phyloP scores from a whole-genome alignment of 116 monocot species.

The Phalaenopsis hybrid region DNA sequence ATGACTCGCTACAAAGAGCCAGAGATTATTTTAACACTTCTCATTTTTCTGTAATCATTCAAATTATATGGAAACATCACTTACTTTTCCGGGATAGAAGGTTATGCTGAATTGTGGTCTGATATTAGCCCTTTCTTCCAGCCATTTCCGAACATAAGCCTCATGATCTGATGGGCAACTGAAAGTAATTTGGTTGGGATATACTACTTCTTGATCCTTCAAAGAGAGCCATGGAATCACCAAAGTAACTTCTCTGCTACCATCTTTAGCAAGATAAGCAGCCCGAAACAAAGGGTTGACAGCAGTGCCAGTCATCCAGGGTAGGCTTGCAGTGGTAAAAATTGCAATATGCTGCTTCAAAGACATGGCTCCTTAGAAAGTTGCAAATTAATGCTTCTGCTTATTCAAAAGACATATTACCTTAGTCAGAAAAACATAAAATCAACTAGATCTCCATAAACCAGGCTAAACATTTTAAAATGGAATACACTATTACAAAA shows the following conservation, averaged over 20 bases:
- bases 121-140: constrained; percentile 50
- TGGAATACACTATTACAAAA: neutral
- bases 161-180: constrained; percentile 53
- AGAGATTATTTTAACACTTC: too few species aligned
- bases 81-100: constrained; percentile 86
- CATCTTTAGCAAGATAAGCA: constrained; percentile 65
- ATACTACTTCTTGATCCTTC: constrained; percentile 66
- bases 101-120: constrained; percentile 39
- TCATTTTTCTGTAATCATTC: neutral
- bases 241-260: constrained; percentile 45
- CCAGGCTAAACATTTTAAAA: neutral
- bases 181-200: constrained; percentile 68
- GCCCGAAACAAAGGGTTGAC: constrained; percentile 89
- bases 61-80: neutral
- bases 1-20: too few species aligned
- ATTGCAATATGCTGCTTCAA: constrained; percentile 61
- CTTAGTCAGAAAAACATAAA: neutral
- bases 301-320: constrained; percentile 97
- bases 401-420: neutral
- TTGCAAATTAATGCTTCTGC: neutral
- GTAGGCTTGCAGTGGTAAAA: constrained; percentile 87
- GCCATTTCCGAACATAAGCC: constrained; percentile 56
- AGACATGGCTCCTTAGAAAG: constrained; percentile 13
- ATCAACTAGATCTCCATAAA: neutral
- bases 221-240: constrained; percentile 85